A percentile compares a stretch with the other conserved stretches of the same genome.
Evolutionary conservation across 768 basidiomycete genomes (phyloP).

Genomic region (Dacryopinax primogenitus): DNA sequence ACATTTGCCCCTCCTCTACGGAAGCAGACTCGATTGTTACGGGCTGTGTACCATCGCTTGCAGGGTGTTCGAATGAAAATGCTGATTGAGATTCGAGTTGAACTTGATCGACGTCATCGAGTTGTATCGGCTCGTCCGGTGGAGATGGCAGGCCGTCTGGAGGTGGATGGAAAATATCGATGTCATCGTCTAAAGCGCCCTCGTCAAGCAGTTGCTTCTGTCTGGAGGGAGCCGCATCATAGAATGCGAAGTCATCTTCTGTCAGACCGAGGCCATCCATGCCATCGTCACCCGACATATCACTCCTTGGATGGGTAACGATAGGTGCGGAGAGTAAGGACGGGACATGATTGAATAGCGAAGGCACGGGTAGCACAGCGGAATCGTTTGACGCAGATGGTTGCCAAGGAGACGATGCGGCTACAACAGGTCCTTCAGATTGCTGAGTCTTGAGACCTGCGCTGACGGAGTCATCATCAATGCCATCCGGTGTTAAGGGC

Average conservation of each 20-base stretch:
- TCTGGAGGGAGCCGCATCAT: constrained; percentile 38
- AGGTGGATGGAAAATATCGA: not conserved
- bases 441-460: too few species aligned
- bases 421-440: too few species aligned
- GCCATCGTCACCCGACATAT: not conserved
- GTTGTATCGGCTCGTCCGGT: not conserved
- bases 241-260: constrained; percentile 82
- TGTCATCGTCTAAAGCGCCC: not conserved
- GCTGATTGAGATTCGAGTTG: not conserved
- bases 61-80: not conserved
- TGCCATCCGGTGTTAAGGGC: not conserved
- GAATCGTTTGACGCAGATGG: too few species aligned
- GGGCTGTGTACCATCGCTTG: not conserved
- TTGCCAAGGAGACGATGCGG: too few species aligned
- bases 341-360: not conserved
- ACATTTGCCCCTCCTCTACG: not conserved
- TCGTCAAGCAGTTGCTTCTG: not conserved
- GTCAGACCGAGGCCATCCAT: constrained; percentile 26
- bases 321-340: not conserved
- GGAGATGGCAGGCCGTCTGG: not conserved
- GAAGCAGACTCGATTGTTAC: not conserved
- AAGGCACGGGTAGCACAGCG: not conserved
- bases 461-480: too few species aligned
- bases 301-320: not conserved
- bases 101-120: not conserved